phyloP scores from a whole-genome alignment of 768 basidiomycete genomes.

The Mycena sanguinolenta region DNA sequence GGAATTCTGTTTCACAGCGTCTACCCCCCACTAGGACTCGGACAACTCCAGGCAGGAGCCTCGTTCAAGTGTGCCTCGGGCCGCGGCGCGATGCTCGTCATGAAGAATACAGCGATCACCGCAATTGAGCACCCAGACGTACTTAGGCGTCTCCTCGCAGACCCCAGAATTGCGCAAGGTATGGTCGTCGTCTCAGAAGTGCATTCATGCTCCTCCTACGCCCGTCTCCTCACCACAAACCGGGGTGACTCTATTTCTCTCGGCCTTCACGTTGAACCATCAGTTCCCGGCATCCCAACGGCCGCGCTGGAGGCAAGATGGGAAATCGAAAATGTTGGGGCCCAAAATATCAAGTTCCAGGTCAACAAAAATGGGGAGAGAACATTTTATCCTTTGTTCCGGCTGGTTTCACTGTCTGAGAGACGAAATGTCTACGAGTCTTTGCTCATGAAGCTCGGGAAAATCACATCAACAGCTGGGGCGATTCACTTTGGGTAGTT shows the following conservation, averaged over 20 bases:
- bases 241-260: conserved; percentile 40
- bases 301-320: conserved; percentile 30
- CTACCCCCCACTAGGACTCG: conserved; percentile 38
- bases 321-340: conserved; percentile 41
- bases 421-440: too few relatives aligned
- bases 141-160: conserved; percentile 45
- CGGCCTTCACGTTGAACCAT: conserved; percentile 41
- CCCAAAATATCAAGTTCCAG: conserved; percentile 43
- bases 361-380: conserved; percentile 39
- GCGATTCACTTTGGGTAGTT: too few relatives aligned
- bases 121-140: conserved; percentile 44
- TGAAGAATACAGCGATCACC: conserved; percentile 45
- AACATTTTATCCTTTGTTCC: too few relatives aligned
- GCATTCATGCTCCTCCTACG: conserved; percentile 49
- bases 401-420: too few relatives aligned
- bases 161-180: conserved; percentile 39
- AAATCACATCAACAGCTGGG: too few relatives aligned
- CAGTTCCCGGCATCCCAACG: conserved; percentile 35
- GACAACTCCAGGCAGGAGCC: conserved; percentile 43
- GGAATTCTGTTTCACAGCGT: neutral
- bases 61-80: conserved; percentile 45
- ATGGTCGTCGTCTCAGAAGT: conserved; percentile 50
- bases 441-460: too few relatives aligned
- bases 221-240: conserved; percentile 42
- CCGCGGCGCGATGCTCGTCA: conserved; percentile 47